These are phyloP conservation scores for Ilyonectria sp. DNA, from an alignment of 2,329 filamentous ascomycete species.

Conservation along the genomic window DNA sequence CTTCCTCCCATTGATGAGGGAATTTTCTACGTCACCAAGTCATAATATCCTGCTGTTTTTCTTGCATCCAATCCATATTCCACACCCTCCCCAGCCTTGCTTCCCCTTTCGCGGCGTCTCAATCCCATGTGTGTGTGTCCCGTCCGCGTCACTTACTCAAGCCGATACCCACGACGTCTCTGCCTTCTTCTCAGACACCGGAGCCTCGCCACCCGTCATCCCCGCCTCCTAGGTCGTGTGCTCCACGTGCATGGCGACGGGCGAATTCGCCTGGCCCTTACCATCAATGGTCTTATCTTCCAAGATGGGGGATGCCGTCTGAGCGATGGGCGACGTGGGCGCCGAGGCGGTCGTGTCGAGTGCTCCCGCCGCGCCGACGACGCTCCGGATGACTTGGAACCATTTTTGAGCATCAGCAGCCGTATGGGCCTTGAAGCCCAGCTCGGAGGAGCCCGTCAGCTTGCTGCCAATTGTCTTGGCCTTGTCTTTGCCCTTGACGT, in stretches of 20 bases:
- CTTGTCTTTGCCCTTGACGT: slow-evolving; percentile 94
- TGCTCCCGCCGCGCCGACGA: slow-evolving; percentile 67
- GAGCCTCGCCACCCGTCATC: slow-evolving; percentile 54
- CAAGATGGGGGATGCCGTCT: slow-evolving; percentile 14
- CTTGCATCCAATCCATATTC: too few species aligned
- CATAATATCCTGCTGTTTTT: too few species aligned
- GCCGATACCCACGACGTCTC: slow-evolving; percentile 34
- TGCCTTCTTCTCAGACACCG: slow-evolving; percentile 42
- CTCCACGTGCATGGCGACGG: slow-evolving; percentile 35
- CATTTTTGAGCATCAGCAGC: slow-evolving; percentile 86
- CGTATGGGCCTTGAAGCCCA: slow-evolving; percentile 90
- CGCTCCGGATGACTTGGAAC: slow-evolving; percentile 80
- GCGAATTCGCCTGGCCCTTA: slow-evolving; percentile 33
- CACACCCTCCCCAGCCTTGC: too few species aligned
- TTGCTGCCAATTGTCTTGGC: slow-evolving; percentile 86
- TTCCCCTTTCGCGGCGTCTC: too few species aligned
- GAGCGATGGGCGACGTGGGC: slow-evolving; percentile 48
- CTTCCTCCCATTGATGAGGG: too few species aligned
- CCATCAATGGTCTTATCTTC: slow-evolving; percentile 31
- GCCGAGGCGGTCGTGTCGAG: slow-evolving; percentile 46
- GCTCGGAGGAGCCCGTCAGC: slow-evolving; percentile 83
- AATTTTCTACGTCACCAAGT: too few species aligned
- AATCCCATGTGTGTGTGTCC: too few species aligned
- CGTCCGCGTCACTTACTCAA: slow-evolving; percentile 36
- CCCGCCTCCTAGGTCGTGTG: slow-evolving; percentile 65